Evolutionary conservation across 305 asterid species (phyloP).

Genomic region (Fraxinus xanthoxyloides): DNA sequence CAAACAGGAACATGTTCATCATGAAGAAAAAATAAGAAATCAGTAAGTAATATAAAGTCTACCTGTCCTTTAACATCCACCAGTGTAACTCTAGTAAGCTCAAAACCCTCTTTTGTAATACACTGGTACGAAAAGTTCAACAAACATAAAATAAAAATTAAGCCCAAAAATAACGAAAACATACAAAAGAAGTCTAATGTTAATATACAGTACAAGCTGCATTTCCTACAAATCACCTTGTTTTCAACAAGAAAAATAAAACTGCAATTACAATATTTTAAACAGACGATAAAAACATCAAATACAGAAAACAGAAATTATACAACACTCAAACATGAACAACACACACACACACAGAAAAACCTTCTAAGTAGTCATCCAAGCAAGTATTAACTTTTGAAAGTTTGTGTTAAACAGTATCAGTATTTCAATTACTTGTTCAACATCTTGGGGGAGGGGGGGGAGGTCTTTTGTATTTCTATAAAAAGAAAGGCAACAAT

Average conservation of each 20-base stretch:
- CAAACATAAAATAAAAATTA: conserved; percentile 13
- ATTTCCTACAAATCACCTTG: background rate
- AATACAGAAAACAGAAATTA: background rate
- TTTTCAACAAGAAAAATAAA: background rate
- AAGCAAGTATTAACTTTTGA: background rate
- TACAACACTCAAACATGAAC: background rate
- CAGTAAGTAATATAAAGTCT: background rate
- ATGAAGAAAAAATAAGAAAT: background rate
- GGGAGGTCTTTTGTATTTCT: background rate
- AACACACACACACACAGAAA: background rate
- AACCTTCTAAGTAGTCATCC: background rate
- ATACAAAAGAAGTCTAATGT: background rate
- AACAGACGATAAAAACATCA: background rate
- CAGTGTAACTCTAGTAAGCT: conserved; percentile 83
- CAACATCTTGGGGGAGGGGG: background rate
- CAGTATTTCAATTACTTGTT: background rate
- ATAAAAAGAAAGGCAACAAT: background rate
- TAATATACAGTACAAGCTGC: background rate
- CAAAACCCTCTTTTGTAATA: conserved; percentile 80
- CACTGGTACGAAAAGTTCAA: conserved; percentile 50
- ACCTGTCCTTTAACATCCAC: conserved; percentile 87
- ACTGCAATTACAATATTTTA: background rate
- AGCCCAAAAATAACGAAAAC: conserved; percentile 1
- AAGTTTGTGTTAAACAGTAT: background rate
- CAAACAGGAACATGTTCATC: background rate